Evolutionary conservation across 345 rosid genomes (phyloP).

Genomic region (Eucalyptus sp.): DNA sequence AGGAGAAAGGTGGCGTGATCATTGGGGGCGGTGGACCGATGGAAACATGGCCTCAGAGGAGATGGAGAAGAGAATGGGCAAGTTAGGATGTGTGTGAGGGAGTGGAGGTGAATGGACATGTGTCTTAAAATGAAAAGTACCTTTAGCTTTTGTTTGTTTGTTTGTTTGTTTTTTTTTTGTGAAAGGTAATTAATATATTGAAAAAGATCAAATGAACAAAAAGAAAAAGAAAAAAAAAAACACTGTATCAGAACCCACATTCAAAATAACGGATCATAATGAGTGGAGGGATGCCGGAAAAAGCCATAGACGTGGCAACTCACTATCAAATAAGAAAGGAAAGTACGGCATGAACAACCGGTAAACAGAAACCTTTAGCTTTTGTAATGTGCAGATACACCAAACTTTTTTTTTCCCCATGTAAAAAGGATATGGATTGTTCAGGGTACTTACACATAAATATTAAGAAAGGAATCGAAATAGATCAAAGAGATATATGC

Average conservation of each 20-base stretch:
- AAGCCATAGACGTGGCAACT: too few species aligned
- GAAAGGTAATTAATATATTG: too few species aligned
- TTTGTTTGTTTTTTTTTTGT: too few species aligned
- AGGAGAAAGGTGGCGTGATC: background rate
- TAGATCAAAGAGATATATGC: background rate
- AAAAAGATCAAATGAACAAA: too few species aligned
- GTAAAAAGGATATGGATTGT: background rate
- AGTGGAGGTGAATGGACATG: background rate
- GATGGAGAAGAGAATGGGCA: background rate
- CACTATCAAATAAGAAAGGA: too few species aligned
- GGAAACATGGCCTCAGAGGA: background rate
- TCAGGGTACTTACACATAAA: background rate
- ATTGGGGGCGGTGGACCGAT: background rate
- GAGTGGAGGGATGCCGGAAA: too few species aligned
- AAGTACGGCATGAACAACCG: too few species aligned
- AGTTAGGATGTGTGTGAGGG: background rate
- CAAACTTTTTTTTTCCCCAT: background rate
- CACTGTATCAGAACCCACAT: too few species aligned
- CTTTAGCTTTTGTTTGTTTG: background rate
- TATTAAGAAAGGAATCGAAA: background rate
- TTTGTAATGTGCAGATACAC: background rate
- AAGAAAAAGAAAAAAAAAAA: too few species aligned
- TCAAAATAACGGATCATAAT: too few species aligned
- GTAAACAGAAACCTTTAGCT: background rate
- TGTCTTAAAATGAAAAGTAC: background rate